phyloP scores from a whole-genome alignment of 305 asterid genomes.

The Solanum chacoense region DNA sequence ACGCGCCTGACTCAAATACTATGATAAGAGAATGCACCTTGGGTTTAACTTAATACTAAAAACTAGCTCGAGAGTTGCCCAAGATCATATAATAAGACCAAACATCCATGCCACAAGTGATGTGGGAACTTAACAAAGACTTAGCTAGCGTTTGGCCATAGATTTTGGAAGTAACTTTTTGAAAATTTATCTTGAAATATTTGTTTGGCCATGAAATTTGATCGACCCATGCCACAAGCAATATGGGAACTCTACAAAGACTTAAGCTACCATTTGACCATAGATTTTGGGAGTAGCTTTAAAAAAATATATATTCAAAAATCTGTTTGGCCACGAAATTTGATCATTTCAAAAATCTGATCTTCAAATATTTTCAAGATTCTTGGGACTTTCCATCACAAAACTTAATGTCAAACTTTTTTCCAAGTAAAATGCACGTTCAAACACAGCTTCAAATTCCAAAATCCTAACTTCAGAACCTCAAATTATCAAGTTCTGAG shows the following conservation, averaged over 20 bases:
- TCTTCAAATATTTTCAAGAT: no score
- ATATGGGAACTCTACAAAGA: background rate
- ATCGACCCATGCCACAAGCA: background rate
- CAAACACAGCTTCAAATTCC: background rate
- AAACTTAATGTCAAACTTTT: no score
- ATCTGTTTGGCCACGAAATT: background rate
- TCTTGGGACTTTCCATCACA: no score
- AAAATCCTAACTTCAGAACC: background rate
- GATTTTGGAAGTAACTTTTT: background rate
- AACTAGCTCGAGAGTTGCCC: background rate
- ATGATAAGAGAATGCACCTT: background rate
- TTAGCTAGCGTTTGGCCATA: background rate
- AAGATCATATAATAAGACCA: background rate
- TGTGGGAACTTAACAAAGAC: background rate
- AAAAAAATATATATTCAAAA: background rate
- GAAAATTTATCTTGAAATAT: no score
- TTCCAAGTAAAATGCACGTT: background rate
- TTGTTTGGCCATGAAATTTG: background rate
- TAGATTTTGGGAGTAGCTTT: background rate
- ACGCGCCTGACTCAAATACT: background rate
- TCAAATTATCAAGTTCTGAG: background rate
- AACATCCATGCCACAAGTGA: background rate
- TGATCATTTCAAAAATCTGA: background rate
- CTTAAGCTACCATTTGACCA: background rate
- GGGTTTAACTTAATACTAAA: background rate